These are phyloP conservation scores for Anastatica hierochuntica DNA, from an alignment of 345 rosid genomes.

Conservation along the genomic window DNA sequence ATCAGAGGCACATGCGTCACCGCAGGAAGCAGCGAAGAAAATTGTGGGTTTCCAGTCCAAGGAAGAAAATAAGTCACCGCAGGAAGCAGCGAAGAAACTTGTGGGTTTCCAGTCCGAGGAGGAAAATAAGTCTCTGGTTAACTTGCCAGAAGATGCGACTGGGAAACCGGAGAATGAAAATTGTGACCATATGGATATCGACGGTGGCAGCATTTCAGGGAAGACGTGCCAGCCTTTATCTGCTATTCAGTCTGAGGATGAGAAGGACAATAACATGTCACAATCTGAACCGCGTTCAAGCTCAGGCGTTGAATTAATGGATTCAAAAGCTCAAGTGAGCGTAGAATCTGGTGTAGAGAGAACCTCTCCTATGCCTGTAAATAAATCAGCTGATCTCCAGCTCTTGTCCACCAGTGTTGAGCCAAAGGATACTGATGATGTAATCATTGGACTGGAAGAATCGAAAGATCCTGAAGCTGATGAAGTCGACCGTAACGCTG, in stretches of 20 bases:
- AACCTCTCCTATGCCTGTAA: neutral
- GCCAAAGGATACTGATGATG: conserved; percentile 5
- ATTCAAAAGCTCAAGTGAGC: neutral
- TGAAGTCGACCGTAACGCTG: neutral
- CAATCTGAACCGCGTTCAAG: neutral
- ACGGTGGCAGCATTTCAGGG: neutral
- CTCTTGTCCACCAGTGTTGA: neutral
- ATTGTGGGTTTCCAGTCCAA: too few species aligned
- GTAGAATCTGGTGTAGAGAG: neutral
- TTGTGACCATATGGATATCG: neutral
- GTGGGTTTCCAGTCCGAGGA: conserved; percentile 5
- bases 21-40: too few species aligned
- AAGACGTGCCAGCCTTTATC: neutral
- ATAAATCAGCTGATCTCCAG: neutral
- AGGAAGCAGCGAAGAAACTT: neutral
- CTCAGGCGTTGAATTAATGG: conserved; percentile 2
- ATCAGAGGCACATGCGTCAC: too few species aligned
- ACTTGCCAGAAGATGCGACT: neutral
- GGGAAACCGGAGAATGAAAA: neutral
- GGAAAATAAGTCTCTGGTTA: neutral
- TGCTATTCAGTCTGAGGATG: conserved; percentile 8
- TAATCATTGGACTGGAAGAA: too few species aligned
- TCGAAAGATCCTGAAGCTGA: neutral
- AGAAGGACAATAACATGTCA: neutral
- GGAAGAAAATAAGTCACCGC: conserved; percentile 13